These are phyloP conservation scores for Themeda triandra DNA, from an alignment of 176 grass and related monocot genomes.

Conservation along the genomic window DNA sequence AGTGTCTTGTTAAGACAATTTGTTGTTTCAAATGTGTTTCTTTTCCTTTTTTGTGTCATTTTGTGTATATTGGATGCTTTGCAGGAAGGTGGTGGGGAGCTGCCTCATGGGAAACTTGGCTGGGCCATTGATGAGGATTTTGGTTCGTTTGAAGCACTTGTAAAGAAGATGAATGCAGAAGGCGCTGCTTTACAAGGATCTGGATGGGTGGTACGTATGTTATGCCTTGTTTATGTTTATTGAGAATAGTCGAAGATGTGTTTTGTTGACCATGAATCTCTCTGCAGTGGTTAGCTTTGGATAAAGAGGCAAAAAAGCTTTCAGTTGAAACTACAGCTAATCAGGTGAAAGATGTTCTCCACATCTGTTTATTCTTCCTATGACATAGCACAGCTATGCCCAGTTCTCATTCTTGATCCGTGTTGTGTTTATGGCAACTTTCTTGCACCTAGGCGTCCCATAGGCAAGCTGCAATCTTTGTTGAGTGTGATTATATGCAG, in stretches of 20 bases:
- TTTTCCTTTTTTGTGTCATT: neutral
- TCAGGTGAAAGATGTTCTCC: conserved; percentile 60
- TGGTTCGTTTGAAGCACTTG: conserved; percentile 72
- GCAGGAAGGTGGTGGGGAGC: conserved; percentile 92
- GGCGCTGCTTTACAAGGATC: conserved; percentile 98
- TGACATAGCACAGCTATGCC: neutral
- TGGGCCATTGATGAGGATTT: conserved; percentile 96
- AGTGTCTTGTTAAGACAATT: neutral
- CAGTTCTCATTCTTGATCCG: neutral
- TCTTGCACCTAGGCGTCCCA: neutral
- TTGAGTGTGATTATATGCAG: conserved; percentile 6
- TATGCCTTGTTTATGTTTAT: conserved; percentile 14
- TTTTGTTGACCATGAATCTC: conserved; percentile 10
- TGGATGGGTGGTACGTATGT: conserved; percentile 92
- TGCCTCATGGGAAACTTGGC: conserved; percentile 74
- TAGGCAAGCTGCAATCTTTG: neutral
- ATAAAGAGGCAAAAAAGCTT: conserved; percentile 87
- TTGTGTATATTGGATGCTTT: conserved; percentile 8
- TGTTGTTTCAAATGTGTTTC: neutral
- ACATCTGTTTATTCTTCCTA: neutral
- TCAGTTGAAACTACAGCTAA: conserved; percentile 95
- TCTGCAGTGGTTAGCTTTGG: conserved; percentile 87
- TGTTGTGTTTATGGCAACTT: neutral
- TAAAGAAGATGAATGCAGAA: conserved; percentile 95
- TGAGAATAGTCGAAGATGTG: neutral